phyloP scores from a whole-genome alignment of 2,329 filamentous ascomycete genomes.

The Rhynchosporium secalis region DNA sequence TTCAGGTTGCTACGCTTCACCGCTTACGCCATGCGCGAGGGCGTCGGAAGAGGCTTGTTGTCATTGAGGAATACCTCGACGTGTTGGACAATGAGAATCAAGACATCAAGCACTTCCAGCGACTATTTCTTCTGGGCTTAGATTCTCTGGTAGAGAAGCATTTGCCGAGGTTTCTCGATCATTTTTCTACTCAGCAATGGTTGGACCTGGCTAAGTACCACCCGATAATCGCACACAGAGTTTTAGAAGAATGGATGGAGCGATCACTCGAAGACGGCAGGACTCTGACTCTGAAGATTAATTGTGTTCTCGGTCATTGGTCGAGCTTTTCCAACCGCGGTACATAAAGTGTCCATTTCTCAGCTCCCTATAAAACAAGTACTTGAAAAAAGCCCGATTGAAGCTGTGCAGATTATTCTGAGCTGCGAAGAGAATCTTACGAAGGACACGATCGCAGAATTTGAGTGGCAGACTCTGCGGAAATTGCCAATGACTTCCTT shows the following conservation, averaged over 20 bases:
- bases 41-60: conserved; percentile 8
- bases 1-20: conserved; percentile 15
- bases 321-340: conserved; percentile 8
- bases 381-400: conserved; percentile 2
- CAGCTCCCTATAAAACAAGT: conserved; percentile 10
- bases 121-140: conserved; percentile 13
- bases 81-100: background rate
- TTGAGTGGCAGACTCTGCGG: conserved; percentile 8
- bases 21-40: conserved; percentile 13
- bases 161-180: conserved; percentile 10
- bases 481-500: conserved; percentile 13
- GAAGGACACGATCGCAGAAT: background rate
- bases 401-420: conserved; percentile 16
- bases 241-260: conserved; percentile 11
- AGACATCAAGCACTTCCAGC: conserved; percentile 4
- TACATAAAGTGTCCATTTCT: conserved; percentile 15
- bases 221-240: conserved; percentile 11
- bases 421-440: conserved; percentile 4
- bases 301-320: conserved; percentile 5
- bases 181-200: conserved; percentile 17
- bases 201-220: conserved; percentile 19
- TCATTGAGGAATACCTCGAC: conserved; percentile 21
- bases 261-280: conserved; percentile 8
- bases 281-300: background rate
- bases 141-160: conserved; percentile 9